Conservation (phyloP, 768 basidiomycete genomes). For the Macrolepiota albuminosa region DNA sequence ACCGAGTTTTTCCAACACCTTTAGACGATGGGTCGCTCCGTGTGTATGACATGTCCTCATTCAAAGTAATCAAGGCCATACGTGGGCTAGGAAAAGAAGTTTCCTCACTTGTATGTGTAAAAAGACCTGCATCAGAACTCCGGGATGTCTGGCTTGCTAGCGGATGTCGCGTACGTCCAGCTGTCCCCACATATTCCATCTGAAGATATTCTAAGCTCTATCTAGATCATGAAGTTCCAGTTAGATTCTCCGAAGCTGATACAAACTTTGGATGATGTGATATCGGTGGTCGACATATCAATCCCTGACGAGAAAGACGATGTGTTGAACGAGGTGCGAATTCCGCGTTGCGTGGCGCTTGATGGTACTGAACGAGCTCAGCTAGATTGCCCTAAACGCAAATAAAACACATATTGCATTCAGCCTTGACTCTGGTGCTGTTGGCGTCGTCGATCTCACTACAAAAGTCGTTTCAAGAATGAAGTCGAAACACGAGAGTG, state of each 20-base stretch:
- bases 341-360: background rate
- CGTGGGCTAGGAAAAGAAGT: constrained; percentile 53
- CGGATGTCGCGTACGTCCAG: constrained; percentile 46
- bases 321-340: constrained; percentile 62
- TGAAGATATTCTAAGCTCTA: background rate
- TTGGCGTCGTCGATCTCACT: constrained; percentile 61
- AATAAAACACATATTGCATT: constrained; percentile 49
- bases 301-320: constrained; percentile 42
- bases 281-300: constrained; percentile 39
- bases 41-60: constrained; percentile 54
- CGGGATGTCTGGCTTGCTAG: constrained; percentile 63
- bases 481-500: constrained; percentile 60
- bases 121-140: constrained; percentile 33
- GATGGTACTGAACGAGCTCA: constrained; percentile 28
- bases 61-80: constrained; percentile 60
- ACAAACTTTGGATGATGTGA: constrained; percentile 45
- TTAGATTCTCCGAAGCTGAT: constrained; percentile 51
- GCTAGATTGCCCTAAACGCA: constrained; percentile 59
- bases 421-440: constrained; percentile 62
- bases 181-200: background rate
- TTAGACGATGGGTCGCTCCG: constrained; percentile 69
- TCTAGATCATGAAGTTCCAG: constrained; percentile 40
- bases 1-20: background rate
- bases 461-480: constrained; percentile 46
- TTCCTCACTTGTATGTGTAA: constrained; percentile 53